Base-by-base conservation (phyloP, 2,329 filamentous ascomycete genomes). In the Myotisia sp. region DNA sequence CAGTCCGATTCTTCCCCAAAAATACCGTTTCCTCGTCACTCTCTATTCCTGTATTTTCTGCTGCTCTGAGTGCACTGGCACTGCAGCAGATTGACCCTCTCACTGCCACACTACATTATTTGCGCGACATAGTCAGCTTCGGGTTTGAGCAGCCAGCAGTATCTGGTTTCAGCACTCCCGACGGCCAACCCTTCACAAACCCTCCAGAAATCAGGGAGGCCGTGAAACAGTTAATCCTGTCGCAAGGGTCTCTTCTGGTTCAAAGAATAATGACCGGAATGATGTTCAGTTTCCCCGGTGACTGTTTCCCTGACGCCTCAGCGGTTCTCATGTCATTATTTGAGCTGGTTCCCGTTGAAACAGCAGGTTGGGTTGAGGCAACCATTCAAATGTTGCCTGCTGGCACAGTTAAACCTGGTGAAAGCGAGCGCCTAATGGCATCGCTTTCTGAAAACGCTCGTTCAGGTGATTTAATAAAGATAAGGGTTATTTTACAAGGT, bases 261-360 rank as follows among this genome's bases (percentile, higher is more conserved):
- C 87, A 93, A 58, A 80, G 86, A 43, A 77, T 92, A 38, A 69
- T 98, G 63, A 90, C 86, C 1, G 90, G 90, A 40, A 92, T 98
- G 86, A 95, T 98, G 87, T 94, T 94, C 55, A 92, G 80, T 0
- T 98, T 98, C 61, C 92, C 90, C 0, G 74, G 82, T 27, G 90
- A 95, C 55, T 94, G 86, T 60, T 92, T 95, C 51, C 78, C 86
- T 0, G 90, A 98, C 52, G 86, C 85, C 10, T 93, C 84, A 31
- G 86, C 85, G 3, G 83, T 93, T n/a, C 62, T 98, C 34, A 73
- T 98, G 40, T 77, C 79, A 3, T 67, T 95, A 43, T 93, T 98
- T 52, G 79, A 93, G 54, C 64, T 95, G 26, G 65, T 92, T 51
- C 90, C 90, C 0, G 65, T 73, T 35, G 71, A 90, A 51, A 83